Conservation (phyloP, 768 basidiomycete species). For the Hypsizygus marmoreus region DNA sequence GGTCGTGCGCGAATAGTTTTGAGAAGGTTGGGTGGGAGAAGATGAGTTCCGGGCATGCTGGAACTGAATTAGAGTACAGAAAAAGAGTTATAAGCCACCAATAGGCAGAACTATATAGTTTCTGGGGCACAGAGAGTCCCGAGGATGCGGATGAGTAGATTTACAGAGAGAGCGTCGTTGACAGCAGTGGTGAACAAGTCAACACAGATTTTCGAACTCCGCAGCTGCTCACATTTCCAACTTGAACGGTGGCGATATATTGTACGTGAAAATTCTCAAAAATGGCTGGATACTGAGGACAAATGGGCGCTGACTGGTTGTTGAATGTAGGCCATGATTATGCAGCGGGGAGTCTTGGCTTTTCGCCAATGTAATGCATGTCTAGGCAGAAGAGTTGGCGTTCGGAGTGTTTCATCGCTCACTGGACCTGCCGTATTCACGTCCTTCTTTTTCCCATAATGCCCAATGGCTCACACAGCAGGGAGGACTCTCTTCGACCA, state of each 20-base stretch:
- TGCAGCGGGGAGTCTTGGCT: conserved; percentile 1
- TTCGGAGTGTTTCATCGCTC: conserved; percentile 5
- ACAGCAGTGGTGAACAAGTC: conserved; percentile 9
- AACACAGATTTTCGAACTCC: conserved; percentile 23
- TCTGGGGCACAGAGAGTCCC: background rate
- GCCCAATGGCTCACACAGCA: conserved; percentile 47
- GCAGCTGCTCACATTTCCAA: conserved; percentile 7
- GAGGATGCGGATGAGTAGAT: background rate
- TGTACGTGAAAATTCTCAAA: background rate
- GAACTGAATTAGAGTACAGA: background rate
- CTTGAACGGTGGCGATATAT: conserved; percentile 3
- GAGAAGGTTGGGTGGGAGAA: conserved; percentile 93
- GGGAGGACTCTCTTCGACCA: background rate
- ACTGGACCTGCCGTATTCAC: conserved; percentile 34
- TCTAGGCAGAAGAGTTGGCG: background rate
- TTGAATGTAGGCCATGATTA: conserved; percentile 3
- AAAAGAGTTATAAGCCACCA: background rate
- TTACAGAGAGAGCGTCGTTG: conserved; percentile 4
- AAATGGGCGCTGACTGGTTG: background rate
- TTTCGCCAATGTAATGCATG: conserved; percentile 4
- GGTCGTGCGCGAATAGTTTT: conserved; percentile 93
- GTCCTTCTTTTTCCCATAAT: conserved; percentile 69
- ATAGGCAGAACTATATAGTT: background rate
- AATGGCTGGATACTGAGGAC: background rate
- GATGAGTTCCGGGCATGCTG: conserved; percentile 72